Evolutionary conservation across 192 early-diverging fungal species (phyloP), one percentile per base, ranked within the genome.

Genomic region (Gonapodya prolifera): DNA sequence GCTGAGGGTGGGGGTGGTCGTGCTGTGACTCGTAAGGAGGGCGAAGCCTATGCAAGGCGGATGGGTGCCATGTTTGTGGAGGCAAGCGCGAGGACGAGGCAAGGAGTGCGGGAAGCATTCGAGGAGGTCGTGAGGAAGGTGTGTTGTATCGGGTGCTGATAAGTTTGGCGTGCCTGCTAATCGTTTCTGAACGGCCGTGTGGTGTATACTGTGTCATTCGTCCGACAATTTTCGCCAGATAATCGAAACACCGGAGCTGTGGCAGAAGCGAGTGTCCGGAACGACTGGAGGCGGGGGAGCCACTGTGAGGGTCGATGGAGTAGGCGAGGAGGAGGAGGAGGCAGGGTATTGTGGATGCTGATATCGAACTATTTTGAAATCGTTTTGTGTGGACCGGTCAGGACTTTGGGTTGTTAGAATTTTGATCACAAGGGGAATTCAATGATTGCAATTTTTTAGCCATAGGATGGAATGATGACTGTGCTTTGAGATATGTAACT

Each of bases 41-140:
- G 96, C 30, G 91, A 91, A 45, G 94, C 90, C n/a, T 95, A 94
- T 81, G 97, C 97, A 31, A 86, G 88, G 73, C 89, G 90, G 77
- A 88, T 94, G 83, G 92, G 95, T 70, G 94, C 95, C 2, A 84
- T 99, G 81, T 99, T 98, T 84, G 89, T 97, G 35, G 97, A 99
- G 83, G 94, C 95, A 70, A 95, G 93, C 78, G 97, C 97, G 77
- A 99, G 98, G 86, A 97, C 95, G 18, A 93, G 87, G 77, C 83
- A 90, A 70, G 95, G 95, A 33, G 96, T 99, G 17, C 86, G 91
- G 80, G 94, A 99, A 82, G 96, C 94, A 2, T 94, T 99, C 78
- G 92, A 94, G 75, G 95, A 96, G 83, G 87, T 99, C 35, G 97
- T 98, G 28, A 86, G 88, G 78, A 95, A 96, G 91, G 92, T 94